A percentile compares a stretch with the other conserved stretches of the same genome.
Conservation (phyloP, 345 rosid genomes). For the Noccaea bulbosa region DNA sequence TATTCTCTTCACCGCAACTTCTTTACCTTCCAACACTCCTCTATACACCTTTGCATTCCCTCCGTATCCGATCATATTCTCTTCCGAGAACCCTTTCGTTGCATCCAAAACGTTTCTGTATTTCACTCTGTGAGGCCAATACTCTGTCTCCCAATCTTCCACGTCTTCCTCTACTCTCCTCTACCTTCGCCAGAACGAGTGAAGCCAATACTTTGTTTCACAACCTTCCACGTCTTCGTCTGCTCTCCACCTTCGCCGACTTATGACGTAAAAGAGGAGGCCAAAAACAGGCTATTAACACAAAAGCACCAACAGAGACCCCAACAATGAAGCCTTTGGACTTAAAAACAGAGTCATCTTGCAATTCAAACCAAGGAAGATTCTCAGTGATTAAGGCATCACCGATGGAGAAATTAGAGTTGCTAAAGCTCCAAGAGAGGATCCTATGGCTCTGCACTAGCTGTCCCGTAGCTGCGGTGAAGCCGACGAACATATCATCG, state of each 20-base stretch:
- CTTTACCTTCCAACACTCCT: slow-evolving; percentile 64
- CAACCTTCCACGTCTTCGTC: slow-evolving; percentile 70
- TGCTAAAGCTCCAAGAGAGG: slow-evolving; percentile 76
- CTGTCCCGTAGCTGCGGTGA: slow-evolving; percentile 63
- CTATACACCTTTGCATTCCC: slow-evolving; percentile 76
- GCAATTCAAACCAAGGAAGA: slow-evolving; percentile 68
- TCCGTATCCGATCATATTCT: slow-evolving; percentile 67
- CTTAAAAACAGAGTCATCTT: slow-evolving; percentile 43
- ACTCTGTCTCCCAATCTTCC: slow-evolving; percentile 90
- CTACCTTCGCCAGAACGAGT: slow-evolving; percentile 36
- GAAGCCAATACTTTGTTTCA: slow-evolving; percentile 93
- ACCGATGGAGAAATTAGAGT: slow-evolving; percentile 57
- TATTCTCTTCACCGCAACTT: slow-evolving; percentile 70
- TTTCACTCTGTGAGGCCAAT: slow-evolving; percentile 74
- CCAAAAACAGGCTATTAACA: slow-evolving; percentile 49
- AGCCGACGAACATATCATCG: slow-evolving; percentile 71
- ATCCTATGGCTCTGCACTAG: slow-evolving; percentile 67
- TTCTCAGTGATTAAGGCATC: slow-evolving; percentile 56
- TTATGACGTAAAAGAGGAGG: slow-evolving; percentile 40
- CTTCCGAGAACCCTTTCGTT: slow-evolving; percentile 58
- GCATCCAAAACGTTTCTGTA: slow-evolving; percentile 59
- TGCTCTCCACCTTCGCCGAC: slow-evolving; percentile 43
- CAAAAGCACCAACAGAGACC: slow-evolving; percentile 45
- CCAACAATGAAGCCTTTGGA: slow-evolving; percentile 64
- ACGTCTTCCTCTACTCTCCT: slow-evolving; percentile 51